Conservation (phyloP, 441 rosid species). For the Jatropha podagrica region DNA sequence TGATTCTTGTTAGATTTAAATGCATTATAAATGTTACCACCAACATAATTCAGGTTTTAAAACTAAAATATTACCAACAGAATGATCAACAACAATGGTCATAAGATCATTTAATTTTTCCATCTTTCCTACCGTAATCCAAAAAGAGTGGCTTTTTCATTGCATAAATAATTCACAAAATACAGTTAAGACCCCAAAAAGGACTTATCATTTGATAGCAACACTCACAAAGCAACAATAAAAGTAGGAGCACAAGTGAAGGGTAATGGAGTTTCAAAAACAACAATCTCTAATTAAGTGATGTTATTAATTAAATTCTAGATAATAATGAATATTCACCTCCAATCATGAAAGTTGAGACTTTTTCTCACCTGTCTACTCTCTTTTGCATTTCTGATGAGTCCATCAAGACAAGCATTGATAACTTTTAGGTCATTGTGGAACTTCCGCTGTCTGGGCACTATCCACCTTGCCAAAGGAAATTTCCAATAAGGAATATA, state of each 20-base stretch:
- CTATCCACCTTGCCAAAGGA: slow-evolving; percentile 88
- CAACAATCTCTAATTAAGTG: neutral
- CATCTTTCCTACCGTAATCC: neutral
- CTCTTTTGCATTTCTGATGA: slow-evolving; percentile 89
- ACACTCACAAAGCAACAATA: neutral
- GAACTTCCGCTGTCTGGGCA: slow-evolving; percentile 89
- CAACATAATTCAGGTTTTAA: neutral
- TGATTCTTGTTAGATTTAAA: neutral
- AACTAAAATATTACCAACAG: neutral
- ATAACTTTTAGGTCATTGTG: slow-evolving; percentile 78
- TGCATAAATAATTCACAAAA: neutral
- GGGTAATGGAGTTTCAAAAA: neutral
- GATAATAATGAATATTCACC: slow-evolving; percentile 3
- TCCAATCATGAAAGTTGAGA: neutral
- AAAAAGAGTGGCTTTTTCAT: neutral
- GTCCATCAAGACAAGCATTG: slow-evolving; percentile 92
- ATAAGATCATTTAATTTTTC: neutral
- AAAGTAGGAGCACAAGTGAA: neutral
- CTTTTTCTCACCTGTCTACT: slow-evolving; percentile 69
- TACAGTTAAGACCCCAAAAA: neutral
- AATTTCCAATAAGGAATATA: slow-evolving; percentile 95
- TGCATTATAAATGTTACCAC: neutral
- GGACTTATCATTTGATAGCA: neutral
- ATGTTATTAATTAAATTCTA: neutral
- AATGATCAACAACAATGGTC: neutral